Base-by-base conservation (phyloP, 2,329 filamentous ascomycete genomes). In the Aureobasidium musti region DNA sequence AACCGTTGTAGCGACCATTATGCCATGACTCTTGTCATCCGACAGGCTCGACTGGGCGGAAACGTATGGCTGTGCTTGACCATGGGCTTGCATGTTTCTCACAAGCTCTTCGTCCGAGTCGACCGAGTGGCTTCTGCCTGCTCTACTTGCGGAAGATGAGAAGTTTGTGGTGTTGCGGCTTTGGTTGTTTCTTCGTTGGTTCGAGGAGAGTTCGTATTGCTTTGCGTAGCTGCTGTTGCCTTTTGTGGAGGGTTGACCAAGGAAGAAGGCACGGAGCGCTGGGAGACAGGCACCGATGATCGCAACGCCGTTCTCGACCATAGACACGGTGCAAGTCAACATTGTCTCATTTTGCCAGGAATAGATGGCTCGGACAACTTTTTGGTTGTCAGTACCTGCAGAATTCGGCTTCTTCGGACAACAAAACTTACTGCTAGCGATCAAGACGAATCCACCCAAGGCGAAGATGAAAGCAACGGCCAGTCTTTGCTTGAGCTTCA, bases 241-340 rank as follows among this genome's bases (percentile, higher is more conserved):
- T 17, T 28, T 33, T 13, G 50, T 52, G 1, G 61, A 56, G 3
- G 37, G 26, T 28, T 56, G 50, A 7, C 61, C 50, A 0, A 65
- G 37, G 50, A 65, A 65, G 14, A 65, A 35, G 39, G 61, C 61
- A 28, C 61, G 61, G 1, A 65, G 50, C 17, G 61, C 61, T 17
- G 61, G 61, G 2, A 65, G 50, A 56, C 61, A 65, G 6, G 61
- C 61, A 19, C 61, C 61, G 28, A 65, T 65, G 61, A 65, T 65
- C 7, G 61, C 61, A n/a, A 65, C 61, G 11, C 61, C 61, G 7
- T 54, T 65, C 21, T 65, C 61, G 2, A 65, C 50, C 61, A 65
- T 65, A 19, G 61, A 65, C 1, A 65, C 61, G 14, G 61, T 65
- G 11, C 61, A 65, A 28, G 61, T 65, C 11, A 65, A 23, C 61